Percentiles rank a stretch among this genome's conserved stretches.
These are phyloP conservation scores for Hawksworthiomyces lignivorus DNA, from an alignment of 2,329 filamentous ascomycete genomes.

Conservation along the genomic window DNA sequence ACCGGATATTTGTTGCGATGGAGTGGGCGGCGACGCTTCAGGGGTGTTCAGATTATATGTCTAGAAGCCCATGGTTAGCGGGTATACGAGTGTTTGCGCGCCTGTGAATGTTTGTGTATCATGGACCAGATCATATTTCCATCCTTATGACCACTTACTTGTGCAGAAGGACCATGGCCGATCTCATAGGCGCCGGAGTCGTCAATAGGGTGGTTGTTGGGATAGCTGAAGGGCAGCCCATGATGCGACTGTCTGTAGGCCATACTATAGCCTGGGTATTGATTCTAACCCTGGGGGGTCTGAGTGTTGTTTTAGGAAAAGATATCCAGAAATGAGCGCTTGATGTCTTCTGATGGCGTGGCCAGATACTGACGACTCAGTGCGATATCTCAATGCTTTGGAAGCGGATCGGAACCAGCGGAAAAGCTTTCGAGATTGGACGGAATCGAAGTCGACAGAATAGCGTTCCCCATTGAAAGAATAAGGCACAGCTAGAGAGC, in stretches of 20 bases:
- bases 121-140: too few species aligned
- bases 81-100: background rate
- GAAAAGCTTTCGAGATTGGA: conserved; percentile 31
- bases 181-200: conserved; percentile 6
- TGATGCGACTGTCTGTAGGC: conserved; percentile 21
- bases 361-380: conserved; percentile 21
- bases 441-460: conserved; percentile 39
- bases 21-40: conserved; percentile 33
- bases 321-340: too few species aligned
- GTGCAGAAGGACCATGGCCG: background rate
- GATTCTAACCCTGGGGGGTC: too few species aligned
- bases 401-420: conserved; percentile 34
- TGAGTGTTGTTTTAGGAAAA: too few species aligned
- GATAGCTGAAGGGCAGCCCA: conserved; percentile 13
- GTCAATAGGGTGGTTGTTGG: conserved; percentile 5
- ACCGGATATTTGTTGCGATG: conserved; percentile 23
- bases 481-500: background rate
- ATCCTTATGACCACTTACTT: conserved; percentile 9
- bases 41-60: conserved; percentile 14
- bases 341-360: too few species aligned
- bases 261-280: conserved; percentile 22
- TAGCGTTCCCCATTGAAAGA: conserved; percentile 28
- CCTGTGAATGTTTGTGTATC: too few species aligned
- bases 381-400: conserved; percentile 34
- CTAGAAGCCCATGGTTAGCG: background rate